A percentile compares a stretch with the other conserved stretches of the same genome.
phyloP scores from a whole-genome alignment of 257 asterid genomes.

The Echium plantagineum region DNA sequence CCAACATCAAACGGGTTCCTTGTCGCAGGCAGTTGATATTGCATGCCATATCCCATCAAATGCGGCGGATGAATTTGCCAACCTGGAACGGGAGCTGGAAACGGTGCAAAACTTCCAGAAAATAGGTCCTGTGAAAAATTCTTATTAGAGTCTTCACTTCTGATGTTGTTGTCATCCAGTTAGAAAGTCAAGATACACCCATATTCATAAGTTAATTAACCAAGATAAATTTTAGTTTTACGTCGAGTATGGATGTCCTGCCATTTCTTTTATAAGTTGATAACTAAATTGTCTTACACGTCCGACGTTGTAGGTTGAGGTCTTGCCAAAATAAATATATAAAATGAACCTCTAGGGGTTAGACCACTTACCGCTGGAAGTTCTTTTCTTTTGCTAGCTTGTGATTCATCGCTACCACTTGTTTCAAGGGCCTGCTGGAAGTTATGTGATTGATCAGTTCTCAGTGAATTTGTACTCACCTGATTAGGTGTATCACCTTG shows the following conservation, averaged over 20 bases:
- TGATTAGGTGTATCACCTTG: constrained; percentile 21
- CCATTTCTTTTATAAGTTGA: too few species aligned
- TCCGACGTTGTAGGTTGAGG: neutral
- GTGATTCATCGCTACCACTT: constrained; percentile 22
- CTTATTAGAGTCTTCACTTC: too few species aligned
- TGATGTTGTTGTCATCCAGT: too few species aligned
- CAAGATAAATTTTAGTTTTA: too few species aligned
- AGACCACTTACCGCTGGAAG: constrained; percentile 50
- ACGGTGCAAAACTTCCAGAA: constrained; percentile 26
- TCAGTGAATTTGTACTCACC: constrained; percentile 14
- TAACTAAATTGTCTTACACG: too few species aligned
- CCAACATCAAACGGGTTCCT: constrained; percentile 63
- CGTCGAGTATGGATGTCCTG: too few species aligned
- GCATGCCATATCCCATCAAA: constrained; percentile 43
- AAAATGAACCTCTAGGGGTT: neutral
- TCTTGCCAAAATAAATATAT: neutral
- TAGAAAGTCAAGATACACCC: too few species aligned
- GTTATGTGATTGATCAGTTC: neutral
- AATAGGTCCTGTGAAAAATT: constrained; percentile 46
- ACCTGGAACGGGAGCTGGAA: constrained; percentile 31
- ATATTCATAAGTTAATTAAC: too few species aligned
- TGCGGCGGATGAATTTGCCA: constrained; percentile 47
- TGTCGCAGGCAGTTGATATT: constrained; percentile 33
- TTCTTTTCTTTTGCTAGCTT: constrained; percentile 41
- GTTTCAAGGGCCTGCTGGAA: constrained; percentile 12